Evolutionary conservation across 2,329 filamentous ascomycete species (phyloP), one percentile per base, ranked within the genome.

Genomic region (Furcasterigmium furcatum): DNA sequence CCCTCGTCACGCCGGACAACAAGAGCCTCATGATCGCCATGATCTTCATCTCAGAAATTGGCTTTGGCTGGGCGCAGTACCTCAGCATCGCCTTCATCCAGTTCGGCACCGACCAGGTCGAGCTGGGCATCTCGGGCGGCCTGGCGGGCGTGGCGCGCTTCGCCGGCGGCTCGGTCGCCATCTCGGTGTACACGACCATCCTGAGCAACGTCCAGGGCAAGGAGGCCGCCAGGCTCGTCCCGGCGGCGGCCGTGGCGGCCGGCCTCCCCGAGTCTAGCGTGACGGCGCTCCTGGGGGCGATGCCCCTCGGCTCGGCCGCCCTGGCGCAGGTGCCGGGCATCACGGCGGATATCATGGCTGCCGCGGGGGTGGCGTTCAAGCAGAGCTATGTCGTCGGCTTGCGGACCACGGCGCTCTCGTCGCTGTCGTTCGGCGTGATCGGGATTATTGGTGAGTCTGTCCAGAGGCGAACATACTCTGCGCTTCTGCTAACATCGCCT

Each of bases 61-160:
- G 66, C 5, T 77, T 72, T 50, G 71, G 71, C 6, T 75, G 69
- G 66, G 71, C 66, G 4, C 62, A 72, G 45, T 73, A 74, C 45
- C 56, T 74, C 18, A 68, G 65, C 16, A 74, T 77, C 50, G 69
- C 72, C 2, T 68, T 72, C 48, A 71, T 68, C 6, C 73, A 76
- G 53, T 67, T 75, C 46, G 72, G 71, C n/a, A 71, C 72, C 3
- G 64, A 71, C 21, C 74, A 77, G 48, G 63, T 68, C 16, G 70
- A 75, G 41, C 62, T 76, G 0, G 73, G 73, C 13, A 65, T 72
- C 13, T 62, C 60, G 34, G 70, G 70, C 29, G 71, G 68, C 40
- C 60, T 72, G 10, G 61, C 64, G 5, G 70, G 71, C 19, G 65
- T 70, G 5, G 64, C 67, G 21, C 61, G 71, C 5, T 74, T 68